Evolutionary conservation across 1,139 yeast genomes (phyloP).

Genomic region (Debaryomyces coudertii): DNA sequence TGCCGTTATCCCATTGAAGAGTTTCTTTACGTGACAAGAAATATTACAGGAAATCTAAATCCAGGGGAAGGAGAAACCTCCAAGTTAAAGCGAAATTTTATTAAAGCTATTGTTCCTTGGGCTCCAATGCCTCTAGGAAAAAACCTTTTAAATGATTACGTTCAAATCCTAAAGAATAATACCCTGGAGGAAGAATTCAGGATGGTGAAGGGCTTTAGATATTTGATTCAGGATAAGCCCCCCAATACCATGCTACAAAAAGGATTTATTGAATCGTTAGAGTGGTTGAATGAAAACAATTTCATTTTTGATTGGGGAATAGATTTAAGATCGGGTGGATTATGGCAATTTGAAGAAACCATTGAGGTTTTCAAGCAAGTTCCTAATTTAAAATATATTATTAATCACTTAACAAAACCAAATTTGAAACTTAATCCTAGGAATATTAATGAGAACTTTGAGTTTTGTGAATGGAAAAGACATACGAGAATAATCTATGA

Average conservation of each 20-base stretch:
- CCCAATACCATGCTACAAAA: constrained; percentile 28
- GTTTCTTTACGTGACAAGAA: background rate
- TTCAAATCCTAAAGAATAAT: constrained; percentile 13
- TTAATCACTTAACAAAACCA: constrained; percentile 47
- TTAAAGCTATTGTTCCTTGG: constrained; percentile 22
- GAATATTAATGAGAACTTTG: constrained; percentile 12
- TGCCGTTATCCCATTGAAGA: constrained; percentile 9
- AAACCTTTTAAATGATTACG: constrained; percentile 13
- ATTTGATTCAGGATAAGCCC: constrained; percentile 45
- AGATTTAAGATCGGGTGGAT: constrained; percentile 38
- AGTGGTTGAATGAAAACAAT: constrained; percentile 30
- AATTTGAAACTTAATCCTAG: constrained; percentile 21
- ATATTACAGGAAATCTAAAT: background rate
- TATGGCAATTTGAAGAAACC: constrained; percentile 43
- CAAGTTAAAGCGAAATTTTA: background rate
- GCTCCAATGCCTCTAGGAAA: constrained; percentile 22
- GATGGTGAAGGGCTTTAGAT: constrained; percentile 38
- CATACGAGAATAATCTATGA: constrained; percentile 23
- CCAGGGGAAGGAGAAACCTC: background rate
- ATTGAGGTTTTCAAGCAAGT: constrained; percentile 20
- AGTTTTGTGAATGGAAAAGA: constrained; percentile 22
- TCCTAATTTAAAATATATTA: constrained; percentile 30
- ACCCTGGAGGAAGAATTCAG: constrained; percentile 11
- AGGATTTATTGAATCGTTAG: constrained; percentile 29
- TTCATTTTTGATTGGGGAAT: constrained; percentile 44